Base-by-base conservation (phyloP, 164 flowering plant species). In the Vitis rotundifolia region DNA sequence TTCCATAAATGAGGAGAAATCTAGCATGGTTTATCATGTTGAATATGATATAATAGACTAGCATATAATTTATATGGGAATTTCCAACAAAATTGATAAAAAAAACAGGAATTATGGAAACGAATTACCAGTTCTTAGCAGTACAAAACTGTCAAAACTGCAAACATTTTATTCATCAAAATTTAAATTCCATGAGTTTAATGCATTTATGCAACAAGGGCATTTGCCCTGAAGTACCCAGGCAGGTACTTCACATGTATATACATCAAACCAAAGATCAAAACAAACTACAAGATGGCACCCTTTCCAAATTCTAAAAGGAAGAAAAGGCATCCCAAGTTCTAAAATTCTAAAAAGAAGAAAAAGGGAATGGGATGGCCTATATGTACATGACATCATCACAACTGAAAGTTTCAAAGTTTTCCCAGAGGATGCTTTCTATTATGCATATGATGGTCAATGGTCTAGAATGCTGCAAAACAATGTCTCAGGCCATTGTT, bases 401-500 rank as follows among this genome's bases (percentile, higher is more conserved):
- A 60, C 29, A 64, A 14, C 50, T 54, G n/a, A 26, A 37, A 15
- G 28, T 52, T 26, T 62, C 64, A 55, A 28, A 56, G 31, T 31
- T 48, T 28, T n/a, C 7, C 31, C 51, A 15, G 18, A 59, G 18
- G 52, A 29, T 8, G 4, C 44, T 3, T 16, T 37, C 63, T 61
- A 47, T 11, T 8, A 22, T 16, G 44, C 26, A 28, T 47, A 61
- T 61, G 11, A 5, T 37, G 44, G 67, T 37, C 50, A 10, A 10
- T 48, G 37, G 63, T 5, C 44, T 37, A 37, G 44, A 37, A 37
- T 3, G 44, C 44, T 37, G 26, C 19, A 19, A 11, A 67, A 65
- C 65, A 68, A 47, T 54, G 61, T 62, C 19, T 75, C 67, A 75
- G 9, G 73, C 73, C 70, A 65, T 59, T 52, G 77, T 66, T 11